phyloP scores from a whole-genome alignment of 352 stramenopile species.

The Globisporangium splendens region DNA sequence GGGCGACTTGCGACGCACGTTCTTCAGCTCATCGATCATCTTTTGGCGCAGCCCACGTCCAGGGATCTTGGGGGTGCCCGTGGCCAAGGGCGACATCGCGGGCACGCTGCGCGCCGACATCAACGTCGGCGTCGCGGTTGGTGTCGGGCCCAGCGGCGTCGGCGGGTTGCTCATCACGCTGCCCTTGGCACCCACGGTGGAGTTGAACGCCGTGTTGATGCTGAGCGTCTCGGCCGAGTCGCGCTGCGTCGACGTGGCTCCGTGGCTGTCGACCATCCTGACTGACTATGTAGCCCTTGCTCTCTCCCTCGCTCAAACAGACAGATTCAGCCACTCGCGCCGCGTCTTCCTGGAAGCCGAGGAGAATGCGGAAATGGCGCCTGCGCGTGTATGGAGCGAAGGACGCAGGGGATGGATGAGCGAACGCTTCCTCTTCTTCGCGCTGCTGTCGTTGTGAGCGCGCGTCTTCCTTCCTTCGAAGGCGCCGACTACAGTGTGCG shows the following conservation, averaged over 20 bases:
- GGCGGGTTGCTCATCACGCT: background rate
- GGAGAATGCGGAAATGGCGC: no score
- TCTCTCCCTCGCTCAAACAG: background rate
- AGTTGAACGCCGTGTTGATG: background rate
- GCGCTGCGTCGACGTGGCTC: background rate
- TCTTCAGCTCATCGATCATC: constrained; percentile 68
- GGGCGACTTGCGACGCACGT: constrained; percentile 38
- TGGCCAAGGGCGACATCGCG: constrained; percentile 9
- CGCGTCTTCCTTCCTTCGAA: no score
- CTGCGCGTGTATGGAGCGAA: no score
- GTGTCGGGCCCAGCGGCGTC: background rate
- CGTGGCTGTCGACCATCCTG: background rate
- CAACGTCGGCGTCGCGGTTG: constrained; percentile 3
- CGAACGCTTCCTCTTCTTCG: no score
- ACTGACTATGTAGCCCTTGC: background rate
- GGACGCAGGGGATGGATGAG: no score
- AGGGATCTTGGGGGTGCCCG: constrained; percentile 3
- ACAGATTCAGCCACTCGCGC: no score
- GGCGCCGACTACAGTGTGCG: no score
- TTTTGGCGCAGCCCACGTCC: constrained; percentile 45
- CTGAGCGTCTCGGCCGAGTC: background rate
- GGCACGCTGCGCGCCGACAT: constrained; percentile 2
- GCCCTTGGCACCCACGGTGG: background rate
- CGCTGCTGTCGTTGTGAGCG: no score
- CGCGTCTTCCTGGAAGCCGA: no score